Evolutionary conservation across 2,329 filamentous ascomycete species (phyloP), one percentile per base, ranked within the genome.

Genomic region (Arthrobotrys musiformis): DNA sequence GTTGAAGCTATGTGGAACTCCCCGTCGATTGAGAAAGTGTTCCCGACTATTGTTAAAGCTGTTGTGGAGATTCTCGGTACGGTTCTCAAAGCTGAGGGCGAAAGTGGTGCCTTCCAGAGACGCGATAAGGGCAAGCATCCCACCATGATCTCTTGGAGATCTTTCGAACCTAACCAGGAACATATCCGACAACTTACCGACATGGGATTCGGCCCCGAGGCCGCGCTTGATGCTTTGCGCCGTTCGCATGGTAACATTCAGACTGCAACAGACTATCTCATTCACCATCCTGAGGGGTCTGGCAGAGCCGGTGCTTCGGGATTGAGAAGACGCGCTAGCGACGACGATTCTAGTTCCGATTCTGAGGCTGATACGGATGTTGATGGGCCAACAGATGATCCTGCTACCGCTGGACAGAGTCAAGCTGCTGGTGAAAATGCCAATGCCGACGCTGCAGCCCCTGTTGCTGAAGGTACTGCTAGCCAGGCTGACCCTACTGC

Each of bases 1-100:
- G 88, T 95, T 44, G 88, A 88, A 70, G 88, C 90, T 54, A 88
- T 98, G 28, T 99, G 95, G 96, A 90, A 93, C 79, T 96, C 93
- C 0, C 86, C 89, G 26, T 89, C 97, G 56, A 89, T 95, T 17
- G 93, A 97, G 80, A 94, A 93, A 81, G 89, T 93, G 0, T 90
- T 92, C 2, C 90, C 90, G 24, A 87, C 90, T 22, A 91, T 94
- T 46, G 89, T 95, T 17, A 92, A 92, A 80, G 91, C 90, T 66
- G 86, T 97, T 13, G 89, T 98, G 75, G 92, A 93, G 33, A 94
- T 97, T 54, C 86, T 99, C 70, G 92, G 92, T 80, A 89, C 89
- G 4, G 90, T 96, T 15, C 88, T 93, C 9, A 88, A 90, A 72
- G 91, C 89, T n/a, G 93, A 97, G 67, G 87, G 89, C 69, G 95